Evolutionary conservation across 2,329 filamentous ascomycete species (phyloP).

Genomic region (Thelonectria discophora): DNA sequence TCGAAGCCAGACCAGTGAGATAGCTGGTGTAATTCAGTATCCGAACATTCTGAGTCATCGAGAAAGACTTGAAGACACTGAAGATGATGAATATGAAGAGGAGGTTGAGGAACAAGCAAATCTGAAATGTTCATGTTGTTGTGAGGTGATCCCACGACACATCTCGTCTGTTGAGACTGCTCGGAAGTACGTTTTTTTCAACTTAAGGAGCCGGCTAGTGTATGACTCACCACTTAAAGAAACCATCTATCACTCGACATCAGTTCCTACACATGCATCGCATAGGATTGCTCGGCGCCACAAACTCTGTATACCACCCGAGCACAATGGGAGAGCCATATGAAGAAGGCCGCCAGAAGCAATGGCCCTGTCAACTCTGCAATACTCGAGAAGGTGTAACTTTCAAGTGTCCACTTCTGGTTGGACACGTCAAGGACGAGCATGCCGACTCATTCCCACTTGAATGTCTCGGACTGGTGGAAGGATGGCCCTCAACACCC

Average conservation of each 20-base stretch:
- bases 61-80: no score
- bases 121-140: slow-evolving; percentile 24
- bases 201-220: background rate
- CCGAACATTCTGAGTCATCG: no score
- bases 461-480: no score
- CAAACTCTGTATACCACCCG: slow-evolving; percentile 14
- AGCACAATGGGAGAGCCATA: slow-evolving; percentile 14
- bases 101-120: slow-evolving; percentile 6
- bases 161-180: background rate
- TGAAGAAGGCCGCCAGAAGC: slow-evolving; percentile 13
- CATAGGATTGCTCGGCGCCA: slow-evolving; percentile 16
- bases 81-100: background rate
- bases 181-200: slow-evolving; percentile 11
- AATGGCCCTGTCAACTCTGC: slow-evolving; percentile 23
- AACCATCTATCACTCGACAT: slow-evolving; percentile 25
- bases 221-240: slow-evolving; percentile 4
- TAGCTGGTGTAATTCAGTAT: no score
- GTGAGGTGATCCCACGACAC: slow-evolving; percentile 13
- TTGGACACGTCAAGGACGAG: no score
- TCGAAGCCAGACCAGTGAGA: no score
- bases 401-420: no score
- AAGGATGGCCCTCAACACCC: no score
- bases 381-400: background rate
- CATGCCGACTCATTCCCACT: no score
- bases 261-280: slow-evolving; percentile 31